These are phyloP conservation scores for Apiotrichum sp. DNA, from an alignment of 1,284 basidiomycete genomes.

Conservation along the genomic window DNA sequence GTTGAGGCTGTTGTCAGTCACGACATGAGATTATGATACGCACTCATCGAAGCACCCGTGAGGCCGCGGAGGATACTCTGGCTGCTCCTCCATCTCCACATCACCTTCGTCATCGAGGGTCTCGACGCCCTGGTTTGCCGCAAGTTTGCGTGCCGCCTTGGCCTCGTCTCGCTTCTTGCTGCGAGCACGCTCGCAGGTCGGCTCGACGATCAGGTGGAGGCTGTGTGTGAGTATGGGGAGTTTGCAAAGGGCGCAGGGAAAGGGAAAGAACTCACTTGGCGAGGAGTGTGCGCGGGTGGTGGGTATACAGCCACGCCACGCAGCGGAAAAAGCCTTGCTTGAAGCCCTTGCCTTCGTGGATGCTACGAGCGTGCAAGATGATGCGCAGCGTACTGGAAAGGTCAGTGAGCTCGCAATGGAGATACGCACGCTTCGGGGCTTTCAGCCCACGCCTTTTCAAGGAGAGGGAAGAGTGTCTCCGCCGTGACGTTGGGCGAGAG, in stretches of 20 bases:
- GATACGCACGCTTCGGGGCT: too few relatives aligned
- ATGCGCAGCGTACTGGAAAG: conserved; percentile 23
- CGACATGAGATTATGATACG: too few relatives aligned
- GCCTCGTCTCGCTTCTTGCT: conserved; percentile 16
- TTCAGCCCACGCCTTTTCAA: too few relatives aligned
- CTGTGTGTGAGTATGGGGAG: too few relatives aligned
- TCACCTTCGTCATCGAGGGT: conserved; percentile 21
- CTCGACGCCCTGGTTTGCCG: conserved; percentile 12
- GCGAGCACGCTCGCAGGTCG: conserved; percentile 23
- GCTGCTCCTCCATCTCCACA: conserved; percentile 5
- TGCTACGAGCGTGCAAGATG: conserved; percentile 33
- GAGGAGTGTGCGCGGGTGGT: conserved; percentile 28
- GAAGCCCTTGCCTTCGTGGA: conserved; percentile 35
- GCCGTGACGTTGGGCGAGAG: too few relatives aligned
- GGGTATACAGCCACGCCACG: conserved; percentile 26
- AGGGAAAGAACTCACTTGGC: conserved; percentile 5
- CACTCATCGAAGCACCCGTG: too few relatives aligned
- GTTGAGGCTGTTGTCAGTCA: too few relatives aligned
- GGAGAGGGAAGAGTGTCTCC: too few relatives aligned
- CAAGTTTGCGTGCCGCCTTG: not conserved
- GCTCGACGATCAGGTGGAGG: conserved; percentile 26
- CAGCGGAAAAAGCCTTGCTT: conserved; percentile 22
- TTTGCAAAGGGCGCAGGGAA: too few relatives aligned
- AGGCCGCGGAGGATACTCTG: conserved; percentile 1
- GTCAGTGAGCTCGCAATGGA: too few relatives aligned